Evolutionary conservation across 2,329 filamentous ascomycete genomes (phyloP), one percentile per base, ranked within the genome.

Genomic region (Aspergillus vadensis): DNA sequence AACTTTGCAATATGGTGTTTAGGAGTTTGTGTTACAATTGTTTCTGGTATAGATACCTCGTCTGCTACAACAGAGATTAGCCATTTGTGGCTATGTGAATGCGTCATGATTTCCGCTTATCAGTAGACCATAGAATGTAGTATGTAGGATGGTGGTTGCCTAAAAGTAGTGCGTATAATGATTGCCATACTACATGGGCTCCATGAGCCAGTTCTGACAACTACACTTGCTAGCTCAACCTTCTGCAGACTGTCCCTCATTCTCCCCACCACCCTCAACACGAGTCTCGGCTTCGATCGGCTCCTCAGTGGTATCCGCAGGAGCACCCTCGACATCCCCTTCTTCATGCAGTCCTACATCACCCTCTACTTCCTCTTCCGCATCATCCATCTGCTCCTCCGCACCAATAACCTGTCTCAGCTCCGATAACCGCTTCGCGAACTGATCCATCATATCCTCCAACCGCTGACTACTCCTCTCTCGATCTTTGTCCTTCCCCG

Each of bases 391-490:
- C 7, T 64, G 58, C 32, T 69, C 65, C 10, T 74, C 72, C 2
- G 68, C 70, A 57, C 79, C 76, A 62, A 81, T 78, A 5, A 81
- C 71, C 53, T 68, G 70, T 55, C 77, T 74, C 63, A 82, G 67
- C 62, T 80, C 79, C 12, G 67, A 70, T 69, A 82, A 74, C 23
- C 78, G 67, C 60, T 74, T 78, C 52, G 78, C 76, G 65, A 81
- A 81, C 39, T 78, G 74, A 43, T 77, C 78, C 73, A 81, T 77
- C 79, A 81, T 78, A 36, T 79, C 78, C 61, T 79, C 78, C 59
- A 80, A 64, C 41, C 70, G 72, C 60, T 74, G 73, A 5, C 67
- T 61, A 38, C 70, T 65, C 41, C 61, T 51, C 27, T 67, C 65
- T 7, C 67, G 61, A 41, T 66, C 68, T 30, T 65, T 69, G 12